phyloP scores from a whole-genome alignment of 495 filamentous ascomycete genomes.

The Neurospora sp. region DNA sequence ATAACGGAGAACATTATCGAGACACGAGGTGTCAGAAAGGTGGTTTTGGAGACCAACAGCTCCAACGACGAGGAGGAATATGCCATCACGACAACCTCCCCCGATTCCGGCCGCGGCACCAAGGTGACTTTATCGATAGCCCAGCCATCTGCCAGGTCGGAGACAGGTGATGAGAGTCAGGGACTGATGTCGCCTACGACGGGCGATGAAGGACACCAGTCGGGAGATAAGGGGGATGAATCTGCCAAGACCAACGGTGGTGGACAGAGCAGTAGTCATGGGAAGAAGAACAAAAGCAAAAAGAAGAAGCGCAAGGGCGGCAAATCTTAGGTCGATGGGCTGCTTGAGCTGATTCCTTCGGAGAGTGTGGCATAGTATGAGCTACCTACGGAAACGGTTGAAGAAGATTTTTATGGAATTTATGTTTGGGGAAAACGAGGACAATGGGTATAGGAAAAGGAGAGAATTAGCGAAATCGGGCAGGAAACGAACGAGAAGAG shows the following conservation, averaged over 20 bases:
- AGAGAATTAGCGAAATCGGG: not conserved
- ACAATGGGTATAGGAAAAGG: not conserved
- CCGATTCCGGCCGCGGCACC: conserved; percentile 5
- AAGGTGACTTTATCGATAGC: not conserved
- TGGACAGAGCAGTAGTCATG: conserved; percentile 5
- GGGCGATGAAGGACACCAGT: conserved; percentile 4
- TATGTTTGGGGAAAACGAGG: not conserved
- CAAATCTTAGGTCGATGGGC: conserved; percentile 25
- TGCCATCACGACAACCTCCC: conserved; percentile 4
- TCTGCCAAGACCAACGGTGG: not conserved
- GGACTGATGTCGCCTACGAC: conserved; percentile 3
- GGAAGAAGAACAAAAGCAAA: conserved; percentile 25
- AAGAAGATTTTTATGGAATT: not conserved
- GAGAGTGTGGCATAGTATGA: not conserved
- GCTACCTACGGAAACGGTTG: not conserved
- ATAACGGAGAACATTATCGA: conserved; percentile 85
- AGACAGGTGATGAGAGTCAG: conserved; percentile 8
- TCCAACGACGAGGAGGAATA: conserved; percentile 27
- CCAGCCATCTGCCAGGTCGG: not conserved
- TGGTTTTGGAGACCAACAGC: conserved; percentile 66
- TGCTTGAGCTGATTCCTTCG: conserved; percentile 12
- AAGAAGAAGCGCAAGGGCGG: conserved; percentile 35
- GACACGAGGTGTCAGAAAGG: conserved; percentile 71
- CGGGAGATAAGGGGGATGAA: conserved; percentile 9
- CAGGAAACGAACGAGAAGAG: not conserved